Evolutionary conservation across 331 rosid genomes (phyloP), one percentile per base, ranked within the genome.

Genomic region (Dryas integrifolia): DNA sequence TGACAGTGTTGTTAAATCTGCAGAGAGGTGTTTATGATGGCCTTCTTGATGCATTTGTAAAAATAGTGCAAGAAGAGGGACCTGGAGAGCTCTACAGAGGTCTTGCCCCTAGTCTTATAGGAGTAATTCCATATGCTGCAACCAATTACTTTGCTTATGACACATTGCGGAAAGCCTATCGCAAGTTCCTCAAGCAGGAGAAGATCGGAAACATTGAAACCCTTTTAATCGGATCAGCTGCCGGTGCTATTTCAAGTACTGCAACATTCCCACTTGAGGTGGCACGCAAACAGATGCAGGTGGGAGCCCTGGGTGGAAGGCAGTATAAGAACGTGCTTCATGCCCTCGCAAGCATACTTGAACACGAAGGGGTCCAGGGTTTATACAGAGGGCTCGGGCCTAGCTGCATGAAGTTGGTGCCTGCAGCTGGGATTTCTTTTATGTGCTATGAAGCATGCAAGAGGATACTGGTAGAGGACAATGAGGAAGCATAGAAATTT

Each of bases 251-350:
- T 76, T 95, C 98, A 26, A 95, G 99, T 14, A 88, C 72, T 6
- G 96, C 96, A 0, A 95, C 99, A 4, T 95, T 92, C 87, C 99
- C 99, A 4, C 96, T 95, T 0, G 98, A 95, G 86, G 99, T 95
- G 21, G 99, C 96, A 46, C 98, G 99, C 77, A 95, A 95, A 86
- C 99, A 95, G 38, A 95, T 95, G 99, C 99, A 95, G 83, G 97
- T 88, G 13, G 99, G 99, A 39, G 90, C 99, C 45, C 72, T 92
- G 2, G 85, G 92, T 79, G 98, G 98, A 76, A 87, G 94, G 56
- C 96, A 84, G 74, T 90, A 95, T 75, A 88, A 80, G 77, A 76
- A 92, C 81, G 88, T 95, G 71, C 24, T 95, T 56, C 98, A 95
- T 44, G 99, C 99, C 30, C 97, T 95, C 50, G 85, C 92, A 10